Evolutionary conservation across 1,284 basidiomycete species (phyloP).

Genomic region (Papiliotrema nemorosa): DNA sequence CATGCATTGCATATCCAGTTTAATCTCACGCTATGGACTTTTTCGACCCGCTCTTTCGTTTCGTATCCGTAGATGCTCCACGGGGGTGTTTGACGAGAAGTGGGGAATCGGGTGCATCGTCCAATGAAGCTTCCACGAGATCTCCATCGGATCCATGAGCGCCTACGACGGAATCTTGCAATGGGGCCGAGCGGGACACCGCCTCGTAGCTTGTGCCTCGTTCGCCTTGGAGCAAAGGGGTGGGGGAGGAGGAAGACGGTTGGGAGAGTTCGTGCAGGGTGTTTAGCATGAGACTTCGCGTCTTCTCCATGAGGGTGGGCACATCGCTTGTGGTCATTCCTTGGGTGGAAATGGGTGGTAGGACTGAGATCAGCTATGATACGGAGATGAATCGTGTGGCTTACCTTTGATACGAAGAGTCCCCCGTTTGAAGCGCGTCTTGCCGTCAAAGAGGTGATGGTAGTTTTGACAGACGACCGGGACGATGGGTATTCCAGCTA

Average conservation of each 20-base stretch:
- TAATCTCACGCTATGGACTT: slow-evolving; percentile 14
- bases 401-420: slow-evolving; percentile 79
- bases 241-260: slow-evolving; percentile 12
- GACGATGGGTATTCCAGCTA: slow-evolving; percentile 67
- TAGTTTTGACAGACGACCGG: slow-evolving; percentile 96
- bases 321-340: slow-evolving; percentile 51
- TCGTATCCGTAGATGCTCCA: slow-evolving; percentile 1
- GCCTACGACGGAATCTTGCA: slow-evolving; percentile 2
- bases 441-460: slow-evolving; percentile 70
- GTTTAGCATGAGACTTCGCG: slow-evolving; percentile 48
- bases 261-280: slow-evolving; percentile 39
- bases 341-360: slow-evolving; percentile 53
- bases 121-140: slow-evolving; percentile 4
- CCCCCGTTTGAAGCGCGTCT: slow-evolving; percentile 73
- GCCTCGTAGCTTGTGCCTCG: slow-evolving; percentile 1
- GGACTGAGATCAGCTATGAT: slow-evolving; percentile 38
- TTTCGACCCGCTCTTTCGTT: slow-evolving; percentile 5
- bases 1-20: slow-evolving; percentile 11
- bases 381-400: slow-evolving; percentile 55
- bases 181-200: background rate
- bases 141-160: slow-evolving; percentile 2
- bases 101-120: background rate
- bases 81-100: background rate
- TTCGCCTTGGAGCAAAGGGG: slow-evolving; percentile 19
- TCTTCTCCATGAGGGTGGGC: slow-evolving; percentile 48